phyloP scores from a whole-genome alignment of 805 yeast species.

The Zygotorulaspora sp. region DNA sequence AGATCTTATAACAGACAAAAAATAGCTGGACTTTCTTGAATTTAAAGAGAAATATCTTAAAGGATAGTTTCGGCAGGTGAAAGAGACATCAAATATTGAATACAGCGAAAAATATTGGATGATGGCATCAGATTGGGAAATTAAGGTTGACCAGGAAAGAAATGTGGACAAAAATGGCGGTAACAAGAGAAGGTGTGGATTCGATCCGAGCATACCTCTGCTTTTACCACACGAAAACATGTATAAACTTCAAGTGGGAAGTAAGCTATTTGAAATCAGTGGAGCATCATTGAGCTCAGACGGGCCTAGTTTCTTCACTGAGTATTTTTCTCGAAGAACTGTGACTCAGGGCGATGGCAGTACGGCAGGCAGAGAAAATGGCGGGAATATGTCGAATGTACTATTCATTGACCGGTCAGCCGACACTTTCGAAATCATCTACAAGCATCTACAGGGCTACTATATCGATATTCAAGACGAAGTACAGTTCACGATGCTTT shows the following conservation, averaged over 20 bases:
- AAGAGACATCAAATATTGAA: too few species aligned
- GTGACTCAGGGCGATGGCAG: constrained; percentile 1
- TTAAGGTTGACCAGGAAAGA: background rate
- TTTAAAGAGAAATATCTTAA: too few species aligned
- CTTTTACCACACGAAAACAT: constrained; percentile 65
- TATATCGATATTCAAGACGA: constrained; percentile 56
- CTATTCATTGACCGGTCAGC: constrained; percentile 75
- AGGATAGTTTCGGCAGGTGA: too few species aligned
- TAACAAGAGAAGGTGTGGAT: constrained; percentile 1
- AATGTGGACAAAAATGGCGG: background rate
- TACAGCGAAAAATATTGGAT: too few species aligned
- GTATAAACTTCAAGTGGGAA: constrained; percentile 69
- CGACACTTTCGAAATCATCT: constrained; percentile 58
- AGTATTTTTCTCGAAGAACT: constrained; percentile 46
- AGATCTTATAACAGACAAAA: too few species aligned
- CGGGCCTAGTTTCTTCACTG: constrained; percentile 83
- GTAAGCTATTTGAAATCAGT: constrained; percentile 48
- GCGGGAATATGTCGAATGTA: constrained; percentile 24
- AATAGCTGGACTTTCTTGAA: too few species aligned
- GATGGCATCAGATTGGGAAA: too few species aligned
- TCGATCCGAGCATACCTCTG: constrained; percentile 44
- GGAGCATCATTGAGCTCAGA: constrained; percentile 86
- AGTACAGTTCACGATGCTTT: constrained; percentile 55
- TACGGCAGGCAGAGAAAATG: constrained; percentile 1
- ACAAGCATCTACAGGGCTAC: constrained; percentile 78